Percentiles rank a stretch among this genome's conserved stretches.
phyloP scores from a whole-genome alignment of 2,329 filamentous ascomycete species.

The Endothia cerciana region DNA sequence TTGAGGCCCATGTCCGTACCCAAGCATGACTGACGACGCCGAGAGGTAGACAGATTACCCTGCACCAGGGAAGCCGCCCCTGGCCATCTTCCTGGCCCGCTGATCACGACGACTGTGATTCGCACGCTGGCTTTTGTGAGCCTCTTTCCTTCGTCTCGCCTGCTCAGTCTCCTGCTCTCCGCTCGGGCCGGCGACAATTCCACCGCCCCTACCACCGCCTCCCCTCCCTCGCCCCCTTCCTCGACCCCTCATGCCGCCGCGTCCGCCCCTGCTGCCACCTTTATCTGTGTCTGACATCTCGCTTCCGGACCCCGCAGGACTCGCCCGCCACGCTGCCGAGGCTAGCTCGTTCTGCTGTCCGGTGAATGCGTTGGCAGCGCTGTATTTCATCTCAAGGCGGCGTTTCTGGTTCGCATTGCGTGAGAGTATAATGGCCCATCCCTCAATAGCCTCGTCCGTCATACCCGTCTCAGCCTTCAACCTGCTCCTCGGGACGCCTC shows the following conservation, averaged over 20 bases:
- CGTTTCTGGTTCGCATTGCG: constrained; percentile 72
- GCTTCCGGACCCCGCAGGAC: constrained; percentile 56
- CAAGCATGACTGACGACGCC: not conserved
- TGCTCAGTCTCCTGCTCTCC: constrained; percentile 73
- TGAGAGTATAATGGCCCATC: constrained; percentile 86
- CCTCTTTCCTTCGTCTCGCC: constrained; percentile 77
- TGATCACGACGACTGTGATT: constrained; percentile 85
- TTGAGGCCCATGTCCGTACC: not conserved
- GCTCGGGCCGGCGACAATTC: constrained; percentile 66
- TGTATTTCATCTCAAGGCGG: constrained; percentile 72
- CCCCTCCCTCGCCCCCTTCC: constrained; percentile 41
- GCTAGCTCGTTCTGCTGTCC: constrained; percentile 69
- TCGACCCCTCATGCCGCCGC: constrained; percentile 51
- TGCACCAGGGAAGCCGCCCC: constrained; percentile 47
- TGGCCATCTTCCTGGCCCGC: constrained; percentile 67
- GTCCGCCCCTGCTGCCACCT: constrained; percentile 45
- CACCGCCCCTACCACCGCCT: constrained; percentile 56
- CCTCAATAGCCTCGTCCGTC: constrained; percentile 93
- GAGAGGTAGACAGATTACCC: not conserved
- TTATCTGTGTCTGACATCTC: constrained; percentile 59
- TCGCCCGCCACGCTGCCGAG: constrained; percentile 67
- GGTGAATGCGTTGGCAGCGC: constrained; percentile 52
- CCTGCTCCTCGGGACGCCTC: constrained; percentile 62
- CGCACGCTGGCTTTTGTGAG: constrained; percentile 77
- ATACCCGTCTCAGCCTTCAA: constrained; percentile 79